Evolutionary conservation across 805 yeast genomes (phyloP).

Genomic region (Yamadazyma philogaea): DNA sequence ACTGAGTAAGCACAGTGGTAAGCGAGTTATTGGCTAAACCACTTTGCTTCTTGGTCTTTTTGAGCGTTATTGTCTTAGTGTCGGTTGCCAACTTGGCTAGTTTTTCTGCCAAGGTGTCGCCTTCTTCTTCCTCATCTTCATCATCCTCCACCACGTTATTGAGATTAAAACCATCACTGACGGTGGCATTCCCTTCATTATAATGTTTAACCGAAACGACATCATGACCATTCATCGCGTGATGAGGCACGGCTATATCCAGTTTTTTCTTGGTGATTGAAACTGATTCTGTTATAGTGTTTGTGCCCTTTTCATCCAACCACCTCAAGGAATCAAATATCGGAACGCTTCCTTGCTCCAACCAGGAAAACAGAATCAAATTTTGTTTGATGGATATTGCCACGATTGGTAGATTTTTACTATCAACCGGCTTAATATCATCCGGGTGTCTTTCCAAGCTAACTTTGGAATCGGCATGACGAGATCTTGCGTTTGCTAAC

Average conservation of each 20-base stretch:
- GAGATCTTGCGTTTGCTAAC: constrained; percentile 43
- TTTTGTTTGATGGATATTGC: constrained; percentile 31
- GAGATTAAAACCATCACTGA: constrained; percentile 63
- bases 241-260: constrained; percentile 37
- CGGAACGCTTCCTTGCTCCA: constrained; percentile 58
- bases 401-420: constrained; percentile 26
- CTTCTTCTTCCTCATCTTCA: constrained; percentile 41
- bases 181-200: constrained; percentile 57
- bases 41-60: constrained; percentile 35
- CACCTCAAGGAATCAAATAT: constrained; percentile 55
- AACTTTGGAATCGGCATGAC: constrained; percentile 46
- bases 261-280: constrained; percentile 28
- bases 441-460: constrained; percentile 46
- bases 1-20: constrained; percentile 82
- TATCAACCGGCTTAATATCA: constrained; percentile 30
- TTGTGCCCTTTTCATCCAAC: constrained; percentile 27
- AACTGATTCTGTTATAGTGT: constrained; percentile 26
- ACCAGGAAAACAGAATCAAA: constrained; percentile 51
- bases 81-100: constrained; percentile 43
- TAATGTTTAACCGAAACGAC: constrained; percentile 53
- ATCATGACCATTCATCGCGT: constrained; percentile 48
- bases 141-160: constrained; percentile 51
- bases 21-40: constrained; percentile 57
- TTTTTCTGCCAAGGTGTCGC: constrained; percentile 34
- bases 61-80: constrained; percentile 22